phyloP scores from a whole-genome alignment of 2,329 filamentous ascomycete species.

The Neofusicoccum laricinum region DNA sequence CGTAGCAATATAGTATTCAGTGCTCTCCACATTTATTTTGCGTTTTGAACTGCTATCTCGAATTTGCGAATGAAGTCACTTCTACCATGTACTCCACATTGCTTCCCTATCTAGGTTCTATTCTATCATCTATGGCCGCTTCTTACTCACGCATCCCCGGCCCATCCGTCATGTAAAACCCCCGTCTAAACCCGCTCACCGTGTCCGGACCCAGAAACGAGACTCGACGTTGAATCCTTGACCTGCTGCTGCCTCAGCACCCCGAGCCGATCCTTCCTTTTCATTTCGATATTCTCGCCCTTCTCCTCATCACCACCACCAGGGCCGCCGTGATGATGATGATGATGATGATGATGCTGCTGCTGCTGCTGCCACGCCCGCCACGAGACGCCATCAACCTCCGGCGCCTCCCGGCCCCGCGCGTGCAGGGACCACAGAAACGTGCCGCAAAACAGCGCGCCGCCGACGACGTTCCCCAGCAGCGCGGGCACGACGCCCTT shows the following conservation, averaged over 20 bases:
- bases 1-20: too few species aligned
- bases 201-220: not conserved
- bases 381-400: not conserved
- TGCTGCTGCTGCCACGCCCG: not conserved
- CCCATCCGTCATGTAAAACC: too few species aligned
- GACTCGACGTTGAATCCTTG: not conserved
- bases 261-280: not conserved
- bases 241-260: not conserved
- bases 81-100: too few species aligned
- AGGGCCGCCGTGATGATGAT: too few species aligned
- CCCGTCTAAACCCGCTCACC: not conserved
- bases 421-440: conserved; percentile 10
- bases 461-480: conserved; percentile 26
- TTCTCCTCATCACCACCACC: conserved; percentile 2
- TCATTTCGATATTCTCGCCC: not conserved
- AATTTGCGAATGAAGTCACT: too few species aligned
- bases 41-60: too few species aligned
- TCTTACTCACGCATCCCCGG: too few species aligned
- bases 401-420: not conserved
- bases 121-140: too few species aligned
- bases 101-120: too few species aligned
- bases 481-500: conserved; percentile 27
- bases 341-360: not conserved
- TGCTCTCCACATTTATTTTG: too few species aligned
- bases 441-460: conserved; percentile 12